Evolutionary conservation across 495 filamentous ascomycete genomes (phyloP).

Genomic region (Tuber aestivum): DNA sequence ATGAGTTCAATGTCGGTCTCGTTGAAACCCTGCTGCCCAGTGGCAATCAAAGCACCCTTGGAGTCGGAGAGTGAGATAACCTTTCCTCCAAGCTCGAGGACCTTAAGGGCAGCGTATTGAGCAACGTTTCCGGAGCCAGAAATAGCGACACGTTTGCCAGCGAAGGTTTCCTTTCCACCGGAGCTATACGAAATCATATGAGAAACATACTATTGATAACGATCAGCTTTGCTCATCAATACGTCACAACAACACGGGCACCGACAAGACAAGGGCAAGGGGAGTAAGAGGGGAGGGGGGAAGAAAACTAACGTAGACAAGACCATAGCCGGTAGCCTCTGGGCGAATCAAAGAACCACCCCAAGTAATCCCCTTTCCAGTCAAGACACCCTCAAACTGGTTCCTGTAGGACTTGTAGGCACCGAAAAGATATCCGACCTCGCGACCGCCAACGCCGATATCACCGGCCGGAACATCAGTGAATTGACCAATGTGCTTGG

Average conservation of each 20-base stretch:
- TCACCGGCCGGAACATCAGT: constrained; percentile 94
- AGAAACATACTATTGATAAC: constrained; percentile 58
- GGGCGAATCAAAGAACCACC: constrained; percentile 92
- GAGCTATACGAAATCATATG: constrained; percentile 90
- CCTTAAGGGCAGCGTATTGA: constrained; percentile 95
- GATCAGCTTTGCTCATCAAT: background rate
- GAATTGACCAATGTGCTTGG: constrained; percentile 91
- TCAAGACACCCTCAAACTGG: constrained; percentile 90
- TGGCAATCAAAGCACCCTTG: constrained; percentile 73
- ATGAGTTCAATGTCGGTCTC: constrained; percentile 71
- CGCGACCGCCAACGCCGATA: constrained; percentile 82
- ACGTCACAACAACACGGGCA: background rate
- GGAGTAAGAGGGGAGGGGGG: background rate
- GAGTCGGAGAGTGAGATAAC: constrained; percentile 93
- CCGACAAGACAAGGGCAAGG: background rate
- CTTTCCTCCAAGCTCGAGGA: constrained; percentile 88
- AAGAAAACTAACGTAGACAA: constrained; percentile 60
- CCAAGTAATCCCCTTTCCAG: constrained; percentile 89
- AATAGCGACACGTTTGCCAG: constrained; percentile 89
- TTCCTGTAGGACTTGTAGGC: constrained; percentile 84
- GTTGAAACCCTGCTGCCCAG: constrained; percentile 60
- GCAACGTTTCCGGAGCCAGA: constrained; percentile 98
- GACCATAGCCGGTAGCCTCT: constrained; percentile 94
- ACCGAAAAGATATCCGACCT: constrained; percentile 94
- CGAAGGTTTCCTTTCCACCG: constrained; percentile 73